Base-by-base conservation (phyloP, 768 basidiomycete species). In the Termitomyces sp. region DNA sequence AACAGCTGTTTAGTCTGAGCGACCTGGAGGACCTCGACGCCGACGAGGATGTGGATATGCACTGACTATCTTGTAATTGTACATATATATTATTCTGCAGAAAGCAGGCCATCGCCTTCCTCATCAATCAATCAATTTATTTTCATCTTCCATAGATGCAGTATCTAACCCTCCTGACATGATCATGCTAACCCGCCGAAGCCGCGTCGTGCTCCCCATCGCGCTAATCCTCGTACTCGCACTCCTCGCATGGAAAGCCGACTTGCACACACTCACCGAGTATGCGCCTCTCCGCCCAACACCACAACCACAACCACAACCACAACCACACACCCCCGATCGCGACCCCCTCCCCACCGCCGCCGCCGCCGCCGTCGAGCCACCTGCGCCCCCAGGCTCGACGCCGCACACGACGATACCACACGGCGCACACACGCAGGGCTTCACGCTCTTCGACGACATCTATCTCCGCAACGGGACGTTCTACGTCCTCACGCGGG, bases 391-490 rank as follows among this genome's bases (percentile, higher is more conserved):
- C n/a, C n/a, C n/a, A 23, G 23, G 23, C 23, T 23, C 23, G 1
- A 23, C 23, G 23, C 56, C 47, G 1, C 54, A 57, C 18, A 76
- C 74, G 2, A 69, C 54, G 6, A 69, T 75, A 9, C 72, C 74
- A 20, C 63, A 62, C 38, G 65, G 65, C 8, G 73, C 79, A 46
- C 80, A 82, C 56, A 77, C 77, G 18, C 76, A 79, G 46, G 90
- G 91, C n/a, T 92, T 90, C 82, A 90, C 88, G 0, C 72, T 91
- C 41, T 83, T 91, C 62, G 83, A 84, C 53, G 81, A 87, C 60
- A 70, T 93, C 5, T 91, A 93, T 71, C 80, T 91, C 70, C 77
- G 82, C 55, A 85, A 88, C 62, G 87, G 88, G 23, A 90, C 87
- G 1, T 79, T 91, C 61, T 86, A 82, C 67, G 76, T 89, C 57